Evolutionary conservation across 1,284 basidiomycete species (phyloP).

Genomic region (Ganoderma lingzhi): DNA sequence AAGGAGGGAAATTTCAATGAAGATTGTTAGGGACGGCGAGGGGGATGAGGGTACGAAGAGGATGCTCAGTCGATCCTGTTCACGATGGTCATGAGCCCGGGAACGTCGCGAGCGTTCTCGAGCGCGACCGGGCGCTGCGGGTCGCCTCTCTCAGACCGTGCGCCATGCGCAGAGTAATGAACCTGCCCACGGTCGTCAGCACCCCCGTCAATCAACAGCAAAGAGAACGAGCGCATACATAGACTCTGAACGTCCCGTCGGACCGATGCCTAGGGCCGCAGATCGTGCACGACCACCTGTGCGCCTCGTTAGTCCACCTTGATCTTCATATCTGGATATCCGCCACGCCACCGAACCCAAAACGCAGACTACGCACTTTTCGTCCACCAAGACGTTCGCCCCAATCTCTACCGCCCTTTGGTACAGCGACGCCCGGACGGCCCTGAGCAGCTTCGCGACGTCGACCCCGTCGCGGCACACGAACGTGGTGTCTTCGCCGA

Average conservation of each 20-base stretch:
- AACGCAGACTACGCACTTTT: conserved; percentile 58
- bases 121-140: conserved; percentile 44
- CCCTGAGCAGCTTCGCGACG: conserved; percentile 60
- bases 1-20: neutral
- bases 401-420: conserved; percentile 61
- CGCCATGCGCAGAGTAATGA: conserved; percentile 61
- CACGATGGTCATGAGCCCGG: conserved; percentile 48
- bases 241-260: conserved; percentile 64
- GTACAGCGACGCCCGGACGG: conserved; percentile 59
- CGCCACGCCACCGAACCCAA: neutral
- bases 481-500: conserved; percentile 60
- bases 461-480: conserved; percentile 73
- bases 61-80: conserved; percentile 28
- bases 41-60: neutral
- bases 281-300: conserved; percentile 71
- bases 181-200: conserved; percentile 50
- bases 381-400: conserved; percentile 70
- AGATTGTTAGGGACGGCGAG: conserved; percentile 7
- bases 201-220: neutral
- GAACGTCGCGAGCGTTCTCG: conserved; percentile 42
- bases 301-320: conserved; percentile 4
- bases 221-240: conserved; percentile 49
- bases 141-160: conserved; percentile 43
- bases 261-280: conserved; percentile 57
- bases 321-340: conserved; percentile 22